Base-by-base conservation (phyloP, 331 rosid species). In the Quercus phellos region DNA sequence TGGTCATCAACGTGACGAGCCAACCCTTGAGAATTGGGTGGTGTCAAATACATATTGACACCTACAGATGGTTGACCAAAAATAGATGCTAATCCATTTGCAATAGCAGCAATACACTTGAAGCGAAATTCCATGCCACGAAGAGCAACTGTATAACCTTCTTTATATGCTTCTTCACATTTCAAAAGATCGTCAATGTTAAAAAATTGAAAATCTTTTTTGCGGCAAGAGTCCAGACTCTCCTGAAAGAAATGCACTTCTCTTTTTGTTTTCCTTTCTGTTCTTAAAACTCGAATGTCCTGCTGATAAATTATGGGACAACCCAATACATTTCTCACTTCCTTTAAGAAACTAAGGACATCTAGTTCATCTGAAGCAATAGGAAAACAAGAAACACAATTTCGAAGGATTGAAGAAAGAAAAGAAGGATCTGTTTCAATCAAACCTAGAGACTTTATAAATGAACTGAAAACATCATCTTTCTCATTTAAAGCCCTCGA, bases 51-150 rank as follows among this genome's bases (percentile, higher is more conserved):
- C 92, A 91, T 86, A 86, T 93, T 91, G 82, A 85, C 91, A 81
- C 98, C 98, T 59, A 88, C 89, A 14, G 98, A 93, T 79, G 97
- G 98, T 67, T 91, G 97, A 55, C 97, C 95, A 86, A 91, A 88
- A 85, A 87, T 77, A 85, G 77, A 86, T 29, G 95, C 95, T 74
- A 93, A 77, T 78, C 83, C 74, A 82, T 90, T 87, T 51, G 93
- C 88, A 90, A 90, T 79, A 74, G 93, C 85, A 43, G 97, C 89
- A 70, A 91, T 83, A 32, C 85, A 80, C 81, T 66, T 85, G 82
- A 80, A 83, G 43, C 97, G 90, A 77, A 93, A 93, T 76, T 90
- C 98, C 85, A 93, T 82, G 73, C 97, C 98, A 18, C 97, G 97
- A 46, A 93, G 74, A 50, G 95, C 97, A 88, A 93, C 67, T 50